Conservation (phyloP, 2,329 filamentous ascomycete genomes). For the Aspergillus persii region DNA sequence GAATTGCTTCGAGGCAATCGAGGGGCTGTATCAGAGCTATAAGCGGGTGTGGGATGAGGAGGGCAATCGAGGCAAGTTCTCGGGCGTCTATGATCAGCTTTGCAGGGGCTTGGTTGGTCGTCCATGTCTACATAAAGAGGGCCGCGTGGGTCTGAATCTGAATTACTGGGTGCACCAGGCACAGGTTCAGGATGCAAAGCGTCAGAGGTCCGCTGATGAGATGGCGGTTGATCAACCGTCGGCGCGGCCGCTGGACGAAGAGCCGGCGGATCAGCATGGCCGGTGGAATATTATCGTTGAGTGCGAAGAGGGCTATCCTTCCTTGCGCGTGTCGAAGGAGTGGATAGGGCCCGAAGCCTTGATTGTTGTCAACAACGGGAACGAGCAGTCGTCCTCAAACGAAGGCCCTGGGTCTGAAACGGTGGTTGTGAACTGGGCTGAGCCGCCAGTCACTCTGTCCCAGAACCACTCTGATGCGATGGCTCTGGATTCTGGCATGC, state of each 20-base stretch:
- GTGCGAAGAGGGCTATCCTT: conserved; percentile 46
- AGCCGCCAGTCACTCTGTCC: conserved; percentile 36
- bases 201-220: conserved; percentile 25
- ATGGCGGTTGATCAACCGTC: conserved; percentile 33
- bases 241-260: conserved; percentile 17
- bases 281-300: conserved; percentile 41
- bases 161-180: conserved; percentile 44
- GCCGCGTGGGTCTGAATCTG: conserved; percentile 40
- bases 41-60: conserved; percentile 45
- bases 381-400: conserved; percentile 22
- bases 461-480: conserved; percentile 34
- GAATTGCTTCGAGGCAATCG: conserved; percentile 48
- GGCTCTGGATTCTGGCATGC: conserved; percentile 38
- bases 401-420: conserved; percentile 23
- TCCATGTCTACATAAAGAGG: conserved; percentile 40
- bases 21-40: conserved; percentile 42
- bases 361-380: conserved; percentile 21
- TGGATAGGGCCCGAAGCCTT: conserved; percentile 42
- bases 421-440: conserved; percentile 38
- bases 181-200: conserved; percentile 32
- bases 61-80: conserved; percentile 29
- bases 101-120: conserved; percentile 42
- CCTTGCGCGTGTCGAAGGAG: conserved; percentile 43
- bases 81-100: conserved; percentile 38
- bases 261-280: conserved; percentile 19